These are phyloP conservation scores for Colletotrichum sp. DNA, from an alignment of 2,329 filamentous ascomycete species.

Conservation along the genomic window DNA sequence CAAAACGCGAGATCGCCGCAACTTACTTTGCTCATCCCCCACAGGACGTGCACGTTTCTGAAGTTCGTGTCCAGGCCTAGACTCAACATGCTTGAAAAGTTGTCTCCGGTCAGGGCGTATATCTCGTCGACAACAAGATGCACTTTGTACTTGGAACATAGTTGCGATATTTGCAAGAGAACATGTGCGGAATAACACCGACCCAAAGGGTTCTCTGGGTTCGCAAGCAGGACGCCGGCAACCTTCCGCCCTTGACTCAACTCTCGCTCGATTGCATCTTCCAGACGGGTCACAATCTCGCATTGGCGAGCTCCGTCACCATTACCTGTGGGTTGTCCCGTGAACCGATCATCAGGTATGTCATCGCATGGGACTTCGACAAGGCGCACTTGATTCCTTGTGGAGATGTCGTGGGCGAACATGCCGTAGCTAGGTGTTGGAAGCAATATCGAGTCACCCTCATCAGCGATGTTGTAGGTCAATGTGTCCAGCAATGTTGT, in stretches of 20 bases:
- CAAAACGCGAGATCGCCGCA: neutral
- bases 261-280: neutral
- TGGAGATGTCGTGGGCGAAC: neutral
- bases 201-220: neutral
- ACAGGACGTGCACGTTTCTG: slow-evolving; percentile 3
- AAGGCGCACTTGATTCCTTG: neutral
- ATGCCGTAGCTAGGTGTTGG: neutral
- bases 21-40: slow-evolving; percentile 1
- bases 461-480: neutral
- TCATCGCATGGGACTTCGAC: slow-evolving; percentile 9
- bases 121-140: slow-evolving; percentile 6
- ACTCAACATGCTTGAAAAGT: slow-evolving; percentile 1
- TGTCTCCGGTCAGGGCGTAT: neutral
- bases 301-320: neutral
- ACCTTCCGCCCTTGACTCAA: neutral
- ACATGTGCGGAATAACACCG: slow-evolving; percentile 1
- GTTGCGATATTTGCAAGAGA: neutral
- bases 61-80: neutral
- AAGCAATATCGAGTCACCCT: neutral
- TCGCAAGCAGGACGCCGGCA: neutral
- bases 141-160: neutral
- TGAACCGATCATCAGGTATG: slow-evolving; percentile 8
- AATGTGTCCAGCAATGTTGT: neutral
- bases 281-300: neutral
- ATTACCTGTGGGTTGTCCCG: neutral